Conservation (phyloP, 2,329 filamentous ascomycete genomes). For the Colletotrichum sp. region DNA sequence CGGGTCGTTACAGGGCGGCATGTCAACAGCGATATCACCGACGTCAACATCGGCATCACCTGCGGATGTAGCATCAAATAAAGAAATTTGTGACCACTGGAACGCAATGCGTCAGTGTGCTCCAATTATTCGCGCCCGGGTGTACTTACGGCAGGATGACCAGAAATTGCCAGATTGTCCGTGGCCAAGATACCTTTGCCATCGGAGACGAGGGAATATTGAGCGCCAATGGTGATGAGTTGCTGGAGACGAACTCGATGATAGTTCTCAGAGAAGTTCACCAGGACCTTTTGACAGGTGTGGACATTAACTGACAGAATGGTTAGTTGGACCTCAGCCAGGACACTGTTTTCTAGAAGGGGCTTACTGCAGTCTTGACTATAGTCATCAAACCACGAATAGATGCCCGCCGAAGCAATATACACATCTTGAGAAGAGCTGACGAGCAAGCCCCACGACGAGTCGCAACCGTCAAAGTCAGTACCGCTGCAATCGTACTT, state of each 20-base stretch:
- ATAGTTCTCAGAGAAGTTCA: slow-evolving; percentile 24
- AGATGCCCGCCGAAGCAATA: slow-evolving; percentile 28
- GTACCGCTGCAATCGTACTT: slow-evolving; percentile 17
- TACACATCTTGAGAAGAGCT: slow-evolving; percentile 18
- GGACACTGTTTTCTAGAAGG: not conserved
- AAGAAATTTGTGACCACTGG: not conserved
- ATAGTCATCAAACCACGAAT: slow-evolving; percentile 28
- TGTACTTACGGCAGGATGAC: not conserved
- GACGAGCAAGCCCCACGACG: slow-evolving; percentile 26
- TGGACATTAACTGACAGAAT: not conserved
- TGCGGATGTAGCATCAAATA: not conserved
- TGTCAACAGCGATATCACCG: not conserved
- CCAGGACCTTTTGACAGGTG: slow-evolving; percentile 28
- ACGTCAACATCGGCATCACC: not conserved
- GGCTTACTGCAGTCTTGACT: slow-evolving; percentile 19
- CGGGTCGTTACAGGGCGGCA: not conserved
- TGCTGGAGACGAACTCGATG: slow-evolving; percentile 26
- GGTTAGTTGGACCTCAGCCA: not conserved
- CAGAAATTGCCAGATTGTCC: slow-evolving; percentile 30
- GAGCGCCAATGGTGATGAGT: slow-evolving; percentile 34
- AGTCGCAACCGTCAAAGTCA: slow-evolving; percentile 22
- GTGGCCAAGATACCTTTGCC: slow-evolving; percentile 26
- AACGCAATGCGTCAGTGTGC: not conserved
- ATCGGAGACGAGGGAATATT: slow-evolving; percentile 29
- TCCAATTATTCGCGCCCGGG: not conserved